These are phyloP conservation scores for Phytophthora brassicae DNA, from an alignment of 352 stramenopile species.

Conservation along the genomic window DNA sequence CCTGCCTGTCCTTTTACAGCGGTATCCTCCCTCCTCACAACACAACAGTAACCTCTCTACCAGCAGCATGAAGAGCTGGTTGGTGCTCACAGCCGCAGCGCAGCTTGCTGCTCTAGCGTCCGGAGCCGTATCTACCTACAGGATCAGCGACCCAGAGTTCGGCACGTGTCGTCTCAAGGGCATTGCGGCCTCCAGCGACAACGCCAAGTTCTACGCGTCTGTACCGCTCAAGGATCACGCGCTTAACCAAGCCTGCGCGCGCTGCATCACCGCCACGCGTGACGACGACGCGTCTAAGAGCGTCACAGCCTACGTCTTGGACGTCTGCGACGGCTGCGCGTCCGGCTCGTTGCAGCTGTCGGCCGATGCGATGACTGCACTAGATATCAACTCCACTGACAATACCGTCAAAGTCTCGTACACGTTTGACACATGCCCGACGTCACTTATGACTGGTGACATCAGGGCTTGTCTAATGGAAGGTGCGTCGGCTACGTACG, in stretches of 20 bases:
- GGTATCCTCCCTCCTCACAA: conserved; percentile 1
- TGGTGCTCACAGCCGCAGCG: conserved; percentile 1
- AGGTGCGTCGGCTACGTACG: conserved; percentile 73
- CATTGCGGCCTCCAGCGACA: conserved; percentile 54
- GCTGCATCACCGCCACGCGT: conserved; percentile 72
- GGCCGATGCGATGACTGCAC: conserved; percentile 37
- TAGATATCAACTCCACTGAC: conserved; percentile 51
- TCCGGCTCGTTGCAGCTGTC: conserved; percentile 58
- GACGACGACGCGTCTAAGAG: conserved; percentile 44
- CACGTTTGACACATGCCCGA: conserved; percentile 61
- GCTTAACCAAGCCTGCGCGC: conserved; percentile 64
- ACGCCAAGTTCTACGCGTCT: conserved; percentile 82
- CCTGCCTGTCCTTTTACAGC: conserved; percentile 4
- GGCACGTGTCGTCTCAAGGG: conserved; percentile 75
- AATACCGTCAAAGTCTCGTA: conserved; percentile 52
- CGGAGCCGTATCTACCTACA: conserved; percentile 51
- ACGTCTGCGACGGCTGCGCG: conserved; percentile 64
- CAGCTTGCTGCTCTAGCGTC: conserved; percentile 17
- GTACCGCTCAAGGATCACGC: conserved; percentile 56
- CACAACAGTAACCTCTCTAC: conserved; percentile 10
- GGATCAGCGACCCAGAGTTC: conserved; percentile 58
- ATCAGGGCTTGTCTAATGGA: conserved; percentile 86
- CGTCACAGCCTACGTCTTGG: conserved; percentile 70
- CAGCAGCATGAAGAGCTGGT: conserved; percentile 19
- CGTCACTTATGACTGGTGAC: conserved; percentile 58